Conservation (phyloP, 371 early-diverging fungal genomes). For the Mortierella sp. region DNA sequence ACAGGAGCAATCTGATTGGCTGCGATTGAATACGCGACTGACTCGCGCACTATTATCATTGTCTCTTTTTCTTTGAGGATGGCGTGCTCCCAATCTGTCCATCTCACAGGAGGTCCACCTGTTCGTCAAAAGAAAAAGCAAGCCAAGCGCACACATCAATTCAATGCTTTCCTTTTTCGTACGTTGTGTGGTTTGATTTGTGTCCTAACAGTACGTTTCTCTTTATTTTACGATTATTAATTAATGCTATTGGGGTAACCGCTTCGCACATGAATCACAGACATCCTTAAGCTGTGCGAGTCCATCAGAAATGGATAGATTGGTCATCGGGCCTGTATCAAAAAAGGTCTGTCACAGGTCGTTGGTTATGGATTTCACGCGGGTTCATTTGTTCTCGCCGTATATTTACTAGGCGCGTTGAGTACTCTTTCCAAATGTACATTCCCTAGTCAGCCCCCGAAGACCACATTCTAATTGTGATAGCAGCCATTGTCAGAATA, state of each 20-base stretch:
- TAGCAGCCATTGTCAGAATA: too few species aligned
- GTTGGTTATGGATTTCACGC: too few species aligned
- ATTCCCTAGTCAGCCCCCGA: too few species aligned
- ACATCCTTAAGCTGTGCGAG: neutral
- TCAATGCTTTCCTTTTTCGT: neutral
- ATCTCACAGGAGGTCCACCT: neutral
- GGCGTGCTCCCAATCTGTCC: constrained; percentile 2
- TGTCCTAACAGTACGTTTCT: too few species aligned
- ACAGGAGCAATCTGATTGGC: constrained; percentile 5
- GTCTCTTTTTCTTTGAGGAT: neutral
- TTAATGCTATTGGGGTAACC: neutral
- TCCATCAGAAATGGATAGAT: neutral
- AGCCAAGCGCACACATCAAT: neutral
- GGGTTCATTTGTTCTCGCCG: too few species aligned
- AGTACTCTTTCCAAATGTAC: too few species aligned
- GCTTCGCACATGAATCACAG: neutral
- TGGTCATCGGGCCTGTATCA: neutral
- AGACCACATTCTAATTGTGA: too few species aligned
- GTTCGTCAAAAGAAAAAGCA: neutral
- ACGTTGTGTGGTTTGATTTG: neutral
- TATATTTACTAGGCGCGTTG: too few species aligned
- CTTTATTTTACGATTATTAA: neutral
- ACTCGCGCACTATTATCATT: neutral
- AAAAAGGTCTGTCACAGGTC: too few species aligned
- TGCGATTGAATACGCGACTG: constrained; percentile 15